These are phyloP conservation scores for Xylariaceae sp. DNA, from an alignment of 2,329 filamentous ascomycete genomes.

Conservation along the genomic window DNA sequence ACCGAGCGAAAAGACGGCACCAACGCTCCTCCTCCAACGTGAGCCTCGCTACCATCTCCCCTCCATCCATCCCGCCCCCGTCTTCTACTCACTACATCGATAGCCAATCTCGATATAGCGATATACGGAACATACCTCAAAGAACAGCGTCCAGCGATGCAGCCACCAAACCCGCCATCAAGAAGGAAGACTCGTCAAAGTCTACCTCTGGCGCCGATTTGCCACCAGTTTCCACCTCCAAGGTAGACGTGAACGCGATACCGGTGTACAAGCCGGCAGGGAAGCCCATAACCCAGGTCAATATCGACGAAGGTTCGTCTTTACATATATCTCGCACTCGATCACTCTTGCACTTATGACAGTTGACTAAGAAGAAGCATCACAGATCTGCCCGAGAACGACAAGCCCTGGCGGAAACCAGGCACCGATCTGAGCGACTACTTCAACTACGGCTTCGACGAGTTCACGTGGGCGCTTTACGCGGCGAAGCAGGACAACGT, in stretches of 20 bases:
- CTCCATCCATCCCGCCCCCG: background rate
- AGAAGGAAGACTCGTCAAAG: conserved; percentile 49
- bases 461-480: conserved; percentile 97
- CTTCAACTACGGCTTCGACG: conserved; percentile 99
- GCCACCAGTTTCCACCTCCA: conserved; percentile 75
- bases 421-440: conserved; percentile 95
- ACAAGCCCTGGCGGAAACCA: conserved; percentile 93
- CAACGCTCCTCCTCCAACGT: conserved; percentile 62
- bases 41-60: conserved; percentile 31
- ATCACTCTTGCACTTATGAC: background rate
- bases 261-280: conserved; percentile 79
- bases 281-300: conserved; percentile 76
- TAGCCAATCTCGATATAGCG: conserved; percentile 65
- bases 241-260: conserved; percentile 80
- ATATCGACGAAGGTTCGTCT: conserved; percentile 66
- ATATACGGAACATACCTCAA: conserved; percentile 67
- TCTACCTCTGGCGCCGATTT: conserved; percentile 32
- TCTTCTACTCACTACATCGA: conserved; percentile 7
- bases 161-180: conserved; percentile 48
- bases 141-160: conserved; percentile 57
- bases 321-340: background rate
- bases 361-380: conserved; percentile 14
- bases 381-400: conserved; percentile 71
- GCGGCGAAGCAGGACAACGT: conserved; percentile 84
- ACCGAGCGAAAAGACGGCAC: conserved; percentile 68